Percentiles rank a stretch among this genome's conserved stretches.
These are phyloP conservation scores for Lentinula sp. DNA, from an alignment of 768 basidiomycete species.

Conservation along the genomic window DNA sequence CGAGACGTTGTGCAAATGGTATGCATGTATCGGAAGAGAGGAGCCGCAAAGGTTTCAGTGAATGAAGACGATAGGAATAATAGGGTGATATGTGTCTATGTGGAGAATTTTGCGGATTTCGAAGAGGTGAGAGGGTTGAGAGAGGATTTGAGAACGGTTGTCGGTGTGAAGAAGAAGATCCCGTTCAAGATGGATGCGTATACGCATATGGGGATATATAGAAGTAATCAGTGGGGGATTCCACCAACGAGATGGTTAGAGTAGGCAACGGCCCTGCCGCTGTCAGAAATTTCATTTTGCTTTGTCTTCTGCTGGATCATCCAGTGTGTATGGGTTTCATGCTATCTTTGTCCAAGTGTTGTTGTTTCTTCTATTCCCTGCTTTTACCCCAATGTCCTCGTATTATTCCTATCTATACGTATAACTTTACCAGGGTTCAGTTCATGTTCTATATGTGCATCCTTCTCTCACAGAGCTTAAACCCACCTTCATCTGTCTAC, in stretches of 20 bases:
- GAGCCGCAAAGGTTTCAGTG: conserved; percentile 30
- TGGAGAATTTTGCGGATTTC: conserved; percentile 10
- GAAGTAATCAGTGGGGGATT: conserved; percentile 6
- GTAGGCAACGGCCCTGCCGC: no score
- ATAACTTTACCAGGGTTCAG: no score
- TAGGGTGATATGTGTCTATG: conserved; percentile 31
- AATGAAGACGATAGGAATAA: conserved; percentile 12
- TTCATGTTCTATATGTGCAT: no score
- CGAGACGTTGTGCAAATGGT: conserved; percentile 23
- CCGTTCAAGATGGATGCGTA: conserved; percentile 15
- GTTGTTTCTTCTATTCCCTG: no score
- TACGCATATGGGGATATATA: conserved; percentile 8
- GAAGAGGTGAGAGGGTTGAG: conserved; percentile 25
- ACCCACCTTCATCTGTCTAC: no score
- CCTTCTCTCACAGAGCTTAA: no score
- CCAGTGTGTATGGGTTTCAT: no score
- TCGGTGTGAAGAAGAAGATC: conserved; percentile 21
- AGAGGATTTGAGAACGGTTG: conserved; percentile 20
- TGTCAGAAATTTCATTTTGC: no score
- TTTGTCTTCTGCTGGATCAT: no score
- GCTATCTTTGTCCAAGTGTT: no score
- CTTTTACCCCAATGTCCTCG: no score
- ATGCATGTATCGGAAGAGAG: conserved; percentile 21
- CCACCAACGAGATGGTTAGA: background rate
- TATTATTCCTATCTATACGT: no score